Percentiles rank a stretch among this genome's conserved stretches.
Evolutionary conservation across 495 filamentous ascomycete species (phyloP).

Genomic region (Penicillium tannophilum): DNA sequence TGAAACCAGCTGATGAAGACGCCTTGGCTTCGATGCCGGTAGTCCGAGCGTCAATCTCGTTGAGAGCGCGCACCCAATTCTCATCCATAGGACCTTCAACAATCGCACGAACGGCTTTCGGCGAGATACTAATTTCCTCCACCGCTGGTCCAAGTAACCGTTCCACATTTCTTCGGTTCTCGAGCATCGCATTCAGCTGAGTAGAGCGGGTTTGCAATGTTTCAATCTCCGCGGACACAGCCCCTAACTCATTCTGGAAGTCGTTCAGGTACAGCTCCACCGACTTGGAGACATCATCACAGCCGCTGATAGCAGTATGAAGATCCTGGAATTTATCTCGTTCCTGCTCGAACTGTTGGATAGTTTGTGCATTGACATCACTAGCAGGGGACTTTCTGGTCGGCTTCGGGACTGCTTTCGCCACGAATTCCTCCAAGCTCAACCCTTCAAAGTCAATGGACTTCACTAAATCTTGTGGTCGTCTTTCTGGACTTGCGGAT

Average conservation of each 20-base stretch:
- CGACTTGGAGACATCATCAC: constrained; percentile 90
- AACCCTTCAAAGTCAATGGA: constrained; percentile 80
- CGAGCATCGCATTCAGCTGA: constrained; percentile 79
- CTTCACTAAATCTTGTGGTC: constrained; percentile 51
- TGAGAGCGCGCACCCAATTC: constrained; percentile 80
- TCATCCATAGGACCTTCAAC: constrained; percentile 89
- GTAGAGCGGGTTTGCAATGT: constrained; percentile 84
- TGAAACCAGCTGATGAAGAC: constrained; percentile 62
- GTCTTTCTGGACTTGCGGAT: constrained; percentile 21
- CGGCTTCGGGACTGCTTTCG: constrained; percentile 36
- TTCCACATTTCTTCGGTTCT: constrained; percentile 88
- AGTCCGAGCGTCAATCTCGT: constrained; percentile 80
- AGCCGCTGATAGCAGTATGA: constrained; percentile 83
- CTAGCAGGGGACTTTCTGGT: constrained; percentile 39
- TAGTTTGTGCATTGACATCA: constrained; percentile 63
- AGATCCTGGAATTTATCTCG: constrained; percentile 89
- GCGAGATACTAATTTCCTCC: constrained; percentile 87
- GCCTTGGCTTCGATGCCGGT: constrained; percentile 67
- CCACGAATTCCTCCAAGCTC: constrained; percentile 71
- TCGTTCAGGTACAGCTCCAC: constrained; percentile 89
- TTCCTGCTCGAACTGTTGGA: constrained; percentile 84
- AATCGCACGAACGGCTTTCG: constrained; percentile 77
- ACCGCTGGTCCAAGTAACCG: constrained; percentile 85
- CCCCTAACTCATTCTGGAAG: constrained; percentile 89
- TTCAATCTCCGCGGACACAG: constrained; percentile 93